phyloP scores from a whole-genome alignment of 768 basidiomycete species.

The Tricholoma furcatifolium region DNA sequence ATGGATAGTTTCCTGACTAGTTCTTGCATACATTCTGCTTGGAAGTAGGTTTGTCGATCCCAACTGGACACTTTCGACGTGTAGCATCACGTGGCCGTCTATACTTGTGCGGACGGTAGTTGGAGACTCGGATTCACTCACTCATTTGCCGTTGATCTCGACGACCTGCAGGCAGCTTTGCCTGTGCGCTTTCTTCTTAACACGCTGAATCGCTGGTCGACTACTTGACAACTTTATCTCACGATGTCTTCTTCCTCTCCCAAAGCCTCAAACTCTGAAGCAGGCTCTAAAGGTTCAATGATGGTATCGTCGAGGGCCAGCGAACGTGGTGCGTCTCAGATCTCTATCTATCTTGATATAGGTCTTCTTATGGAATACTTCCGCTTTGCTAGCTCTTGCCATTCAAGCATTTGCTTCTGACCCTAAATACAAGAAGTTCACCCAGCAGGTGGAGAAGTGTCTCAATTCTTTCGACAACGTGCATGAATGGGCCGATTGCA shows the following conservation, averaged over 20 bases:
- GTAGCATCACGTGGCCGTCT: conserved; percentile 15
- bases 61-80: conserved; percentile 7
- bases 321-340: conserved; percentile 54
- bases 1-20: too few relatives aligned
- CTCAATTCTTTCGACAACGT: conserved; percentile 92
- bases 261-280: conserved; percentile 30
- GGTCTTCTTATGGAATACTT: not conserved
- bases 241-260: conserved; percentile 22
- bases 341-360: conserved; percentile 4
- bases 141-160: not conserved
- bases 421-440: conserved; percentile 93
- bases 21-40: too few relatives aligned
- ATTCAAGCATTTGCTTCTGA: conserved; percentile 68
- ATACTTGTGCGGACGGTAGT: not conserved
- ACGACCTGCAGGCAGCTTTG: conserved; percentile 6
- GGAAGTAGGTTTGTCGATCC: not conserved
- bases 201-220: conserved; percentile 17
- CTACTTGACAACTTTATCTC: conserved; percentile 3
- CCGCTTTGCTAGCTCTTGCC: conserved; percentile 35
- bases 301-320: conserved; percentile 42
- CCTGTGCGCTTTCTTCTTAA: conserved; percentile 10
- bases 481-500: conserved; percentile 99
- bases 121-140: not conserved
- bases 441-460: conserved; percentile 89
- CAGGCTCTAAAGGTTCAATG: conserved; percentile 36